Percentiles rank a stretch among this genome's conserved stretches.
Evolutionary conservation across 2,329 filamentous ascomycete genomes (phyloP).

Genomic region (Microsporum canis): DNA sequence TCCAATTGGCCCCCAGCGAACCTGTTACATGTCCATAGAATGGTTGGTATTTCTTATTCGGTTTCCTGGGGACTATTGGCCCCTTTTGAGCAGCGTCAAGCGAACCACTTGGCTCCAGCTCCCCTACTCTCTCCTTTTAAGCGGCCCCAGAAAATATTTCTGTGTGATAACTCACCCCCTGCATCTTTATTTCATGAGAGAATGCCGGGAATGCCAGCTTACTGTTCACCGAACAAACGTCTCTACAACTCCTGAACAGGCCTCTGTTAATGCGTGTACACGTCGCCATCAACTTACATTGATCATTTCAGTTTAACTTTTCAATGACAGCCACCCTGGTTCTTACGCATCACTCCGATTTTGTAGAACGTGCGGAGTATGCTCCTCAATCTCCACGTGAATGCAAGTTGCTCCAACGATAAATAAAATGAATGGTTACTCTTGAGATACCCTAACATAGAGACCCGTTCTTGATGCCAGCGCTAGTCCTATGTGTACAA

Average conservation of each 20-base stretch:
- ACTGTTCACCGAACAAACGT: background rate
- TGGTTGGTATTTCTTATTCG: background rate
- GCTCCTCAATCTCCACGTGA: constrained; percentile 2
- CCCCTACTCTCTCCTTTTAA: background rate
- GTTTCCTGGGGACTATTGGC: background rate
- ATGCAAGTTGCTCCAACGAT: background rate
- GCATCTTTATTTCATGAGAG: background rate
- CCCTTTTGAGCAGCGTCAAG: background rate
- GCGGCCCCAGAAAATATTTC: background rate
- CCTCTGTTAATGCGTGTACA: background rate
- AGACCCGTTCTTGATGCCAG: background rate
- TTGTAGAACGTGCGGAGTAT: background rate
- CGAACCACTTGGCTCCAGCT: background rate
- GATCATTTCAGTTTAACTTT: background rate
- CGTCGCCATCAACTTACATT: background rate
- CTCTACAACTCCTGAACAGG: background rate
- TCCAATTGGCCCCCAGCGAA: background rate
- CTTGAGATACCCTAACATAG: background rate
- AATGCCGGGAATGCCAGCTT: background rate
- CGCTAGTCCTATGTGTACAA: background rate
- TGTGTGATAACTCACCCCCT: background rate
- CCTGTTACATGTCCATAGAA: background rate
- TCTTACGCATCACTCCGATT: background rate
- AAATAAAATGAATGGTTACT: background rate
- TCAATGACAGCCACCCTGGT: background rate